These are phyloP conservation scores for Komagataella phaffii DNA, from an alignment of 805 yeast genomes.

Conservation along the genomic window DNA sequence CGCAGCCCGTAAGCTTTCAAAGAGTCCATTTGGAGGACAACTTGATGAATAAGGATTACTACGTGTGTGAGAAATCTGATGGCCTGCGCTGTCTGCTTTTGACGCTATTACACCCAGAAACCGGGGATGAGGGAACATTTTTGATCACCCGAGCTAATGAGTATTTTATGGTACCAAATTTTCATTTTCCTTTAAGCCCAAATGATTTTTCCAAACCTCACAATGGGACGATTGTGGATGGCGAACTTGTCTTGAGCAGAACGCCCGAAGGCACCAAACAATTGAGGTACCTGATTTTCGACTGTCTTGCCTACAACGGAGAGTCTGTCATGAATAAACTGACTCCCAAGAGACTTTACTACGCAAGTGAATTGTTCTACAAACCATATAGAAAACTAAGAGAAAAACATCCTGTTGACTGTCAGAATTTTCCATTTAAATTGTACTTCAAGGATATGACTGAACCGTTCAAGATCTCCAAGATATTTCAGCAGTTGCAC, in stretches of 20 bases:
- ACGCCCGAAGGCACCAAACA: slow-evolving; percentile 49
- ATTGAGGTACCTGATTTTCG: slow-evolving; percentile 77
- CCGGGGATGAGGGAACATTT: slow-evolving; percentile 79
- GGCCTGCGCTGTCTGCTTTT: slow-evolving; percentile 79
- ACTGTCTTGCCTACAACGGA: slow-evolving; percentile 78
- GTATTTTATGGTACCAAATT: slow-evolving; percentile 65
- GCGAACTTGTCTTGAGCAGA: slow-evolving; percentile 74
- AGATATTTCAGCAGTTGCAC: slow-evolving; percentile 59
- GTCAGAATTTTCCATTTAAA: slow-evolving; percentile 70
- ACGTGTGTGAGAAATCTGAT: slow-evolving; percentile 93
- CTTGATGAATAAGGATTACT: slow-evolving; percentile 61
- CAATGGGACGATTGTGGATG: slow-evolving; percentile 84
- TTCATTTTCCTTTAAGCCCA: slow-evolving; percentile 61
- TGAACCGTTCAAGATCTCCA: slow-evolving; percentile 61
- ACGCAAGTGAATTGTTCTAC: slow-evolving; percentile 68
- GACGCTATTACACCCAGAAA: slow-evolving; percentile 42
- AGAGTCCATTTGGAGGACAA: slow-evolving; percentile 54
- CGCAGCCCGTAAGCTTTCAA: slow-evolving; percentile 90
- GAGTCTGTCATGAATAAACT: slow-evolving; percentile 54
- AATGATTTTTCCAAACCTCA: slow-evolving; percentile 47
- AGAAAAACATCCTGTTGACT: slow-evolving; percentile 55
- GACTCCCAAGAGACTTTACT: slow-evolving; percentile 74
- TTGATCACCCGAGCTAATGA: slow-evolving; percentile 83
- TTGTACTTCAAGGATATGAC: slow-evolving; percentile 83
- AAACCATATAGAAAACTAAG: slow-evolving; percentile 72